Base-by-base conservation (phyloP, 2,329 filamentous ascomycete species). In the Pseudogymnoascus sp. region DNA sequence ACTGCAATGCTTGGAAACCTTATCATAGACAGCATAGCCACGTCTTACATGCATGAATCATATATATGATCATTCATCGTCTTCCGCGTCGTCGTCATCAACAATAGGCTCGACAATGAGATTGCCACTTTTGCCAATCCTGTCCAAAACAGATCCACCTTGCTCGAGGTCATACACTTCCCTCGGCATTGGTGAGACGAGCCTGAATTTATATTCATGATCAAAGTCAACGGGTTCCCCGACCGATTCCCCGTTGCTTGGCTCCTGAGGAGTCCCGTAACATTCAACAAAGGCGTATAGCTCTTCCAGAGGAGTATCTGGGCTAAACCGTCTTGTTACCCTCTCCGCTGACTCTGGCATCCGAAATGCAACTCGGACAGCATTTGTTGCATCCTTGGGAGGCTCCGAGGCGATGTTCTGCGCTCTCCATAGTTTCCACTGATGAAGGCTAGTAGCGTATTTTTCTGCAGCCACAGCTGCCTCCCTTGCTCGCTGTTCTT, bases 201-300 rank as follows among this genome's bases (percentile, higher is more conserved):
- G 84, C 63, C 84, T 84, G 76, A 99, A 99, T n/a, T 78, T 78
- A 77, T 95, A 99, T 69, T 87, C 80, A 74, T 97, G 93, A 68
- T 87, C 80, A 72, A 95, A 97, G 11, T 78, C 84, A 21, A 81
- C 78, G 0, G 91, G 91, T 68, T 85, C 64, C 65, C 63, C 69
- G 59, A 61, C 67, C 37, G 68, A 67, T 31, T 69, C 71, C 59
- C 67, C 68, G 33, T 65, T 71, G 13, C 61, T 64, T 13, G 66
- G 62, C 17, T 69, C 67, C 10, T 63, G 64, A 4, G 65, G 64
- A 5, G 65, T 61, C 7, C 53, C 68, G 73, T 92, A 88, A 76
- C 93, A 97, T 72, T 99, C 95, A 2, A 97, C 92, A 76, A 96
- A 97, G 0, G 93, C 95, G 75, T 97, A 97, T 5, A 99, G 77